Conservation (phyloP, 768 basidiomycete genomes). For the Collybia sordida region DNA sequence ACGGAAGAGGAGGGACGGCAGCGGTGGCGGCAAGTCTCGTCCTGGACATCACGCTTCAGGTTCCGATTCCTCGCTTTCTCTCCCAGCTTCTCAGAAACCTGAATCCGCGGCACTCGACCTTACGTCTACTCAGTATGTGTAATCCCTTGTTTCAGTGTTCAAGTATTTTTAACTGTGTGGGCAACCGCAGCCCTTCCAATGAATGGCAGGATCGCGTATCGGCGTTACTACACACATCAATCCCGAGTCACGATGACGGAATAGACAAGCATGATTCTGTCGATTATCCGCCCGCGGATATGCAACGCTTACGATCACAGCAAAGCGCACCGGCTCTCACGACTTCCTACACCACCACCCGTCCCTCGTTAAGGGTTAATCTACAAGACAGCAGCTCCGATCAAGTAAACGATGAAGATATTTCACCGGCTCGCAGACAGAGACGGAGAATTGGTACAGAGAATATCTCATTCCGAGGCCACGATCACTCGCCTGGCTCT, state of each 20-base stretch:
- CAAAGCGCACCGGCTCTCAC: slow-evolving; percentile 8
- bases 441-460: neutral
- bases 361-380: slow-evolving; percentile 15
- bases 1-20: slow-evolving; percentile 43
- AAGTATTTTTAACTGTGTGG: slow-evolving; percentile 4
- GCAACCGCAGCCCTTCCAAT: slow-evolving; percentile 60
- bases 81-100: slow-evolving; percentile 15
- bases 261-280: neutral
- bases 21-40: slow-evolving; percentile 13
- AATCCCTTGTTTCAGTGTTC: neutral
- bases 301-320: slow-evolving; percentile 5
- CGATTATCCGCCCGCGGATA: neutral
- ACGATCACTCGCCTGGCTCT: slow-evolving; percentile 34
- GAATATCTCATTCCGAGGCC: slow-evolving; percentile 1
- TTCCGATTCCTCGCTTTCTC: slow-evolving; percentile 20
- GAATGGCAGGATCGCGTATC: slow-evolving; percentile 81
- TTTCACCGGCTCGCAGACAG: neutral
- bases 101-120: slow-evolving; percentile 37
- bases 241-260: slow-evolving; percentile 9
- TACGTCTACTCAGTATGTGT: slow-evolving; percentile 62
- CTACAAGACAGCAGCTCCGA: slow-evolving; percentile 8
- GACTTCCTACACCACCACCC: slow-evolving; percentile 1
- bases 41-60: slow-evolving; percentile 17
- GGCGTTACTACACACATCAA: slow-evolving; percentile 32
- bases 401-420: slow-evolving; percentile 16